Percentiles rank a stretch among this genome's conserved stretches.
Conservation (phyloP, 2,329 filamentous ascomycete genomes). For the Aureobasidium sp. region DNA sequence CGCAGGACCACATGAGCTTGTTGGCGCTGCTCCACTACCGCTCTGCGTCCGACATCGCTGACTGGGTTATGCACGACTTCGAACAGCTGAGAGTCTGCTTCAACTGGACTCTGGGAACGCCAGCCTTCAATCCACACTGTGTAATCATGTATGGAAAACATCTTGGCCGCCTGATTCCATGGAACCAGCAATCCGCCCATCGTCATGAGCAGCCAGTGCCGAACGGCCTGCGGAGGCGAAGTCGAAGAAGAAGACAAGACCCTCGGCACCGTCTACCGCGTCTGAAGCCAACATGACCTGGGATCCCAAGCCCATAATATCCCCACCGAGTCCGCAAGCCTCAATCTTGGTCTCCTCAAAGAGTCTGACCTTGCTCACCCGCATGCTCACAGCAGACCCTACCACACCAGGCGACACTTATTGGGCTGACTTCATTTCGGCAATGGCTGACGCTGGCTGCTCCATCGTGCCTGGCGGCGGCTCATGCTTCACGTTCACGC, state of each 20-base stretch:
- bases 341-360: background rate
- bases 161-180: no score
- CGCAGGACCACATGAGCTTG: no score
- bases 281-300: background rate
- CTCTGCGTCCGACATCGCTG: no score
- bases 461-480: background rate
- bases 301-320: background rate
- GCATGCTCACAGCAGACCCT: background rate
- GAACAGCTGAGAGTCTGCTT: no score
- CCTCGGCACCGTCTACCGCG: background rate
- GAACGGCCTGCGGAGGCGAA: background rate
- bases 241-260: background rate
- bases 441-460: background rate
- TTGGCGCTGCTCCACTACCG: no score
- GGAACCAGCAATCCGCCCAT: no score
- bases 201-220: background rate
- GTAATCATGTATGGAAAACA: no score
- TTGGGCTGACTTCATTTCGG: background rate
- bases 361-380: background rate
- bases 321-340: background rate
- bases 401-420: background rate
- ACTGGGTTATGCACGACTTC: no score
- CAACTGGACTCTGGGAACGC: no score
- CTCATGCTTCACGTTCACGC: background rate
- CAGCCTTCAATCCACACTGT: no score